phyloP scores from a whole-genome alignment of 1,284 basidiomycete species.

The Pseudozyma pruni region DNA sequence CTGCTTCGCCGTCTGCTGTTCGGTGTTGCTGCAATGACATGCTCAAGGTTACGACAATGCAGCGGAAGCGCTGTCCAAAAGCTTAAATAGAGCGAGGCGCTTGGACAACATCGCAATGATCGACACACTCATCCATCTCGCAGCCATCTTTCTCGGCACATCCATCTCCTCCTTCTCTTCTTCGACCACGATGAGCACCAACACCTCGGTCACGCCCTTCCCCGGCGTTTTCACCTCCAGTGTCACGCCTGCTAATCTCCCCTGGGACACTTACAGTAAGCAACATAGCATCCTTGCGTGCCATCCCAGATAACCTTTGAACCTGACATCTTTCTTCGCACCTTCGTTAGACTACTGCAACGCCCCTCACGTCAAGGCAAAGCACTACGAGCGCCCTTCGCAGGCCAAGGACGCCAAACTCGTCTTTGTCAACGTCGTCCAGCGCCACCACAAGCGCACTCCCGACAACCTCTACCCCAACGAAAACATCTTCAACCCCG shows the following conservation, averaged over 20 bases:
- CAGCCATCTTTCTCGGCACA: no score
- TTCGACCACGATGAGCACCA: constrained; percentile 13
- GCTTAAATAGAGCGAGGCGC: no score
- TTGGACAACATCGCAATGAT: no score
- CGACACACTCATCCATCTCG: background rate
- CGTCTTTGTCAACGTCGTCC: constrained; percentile 50
- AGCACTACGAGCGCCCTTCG: constrained; percentile 27
- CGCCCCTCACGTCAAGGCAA: constrained; percentile 38
- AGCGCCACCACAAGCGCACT: constrained; percentile 56
- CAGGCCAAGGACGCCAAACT: constrained; percentile 45
- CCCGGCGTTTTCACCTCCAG: constrained; percentile 31
- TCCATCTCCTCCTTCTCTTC: background rate
- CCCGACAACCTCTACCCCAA: constrained; percentile 72
- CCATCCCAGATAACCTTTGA: no score
- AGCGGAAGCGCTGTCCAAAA: no score
- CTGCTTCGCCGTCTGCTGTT: no score
- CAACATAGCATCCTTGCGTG: no score
- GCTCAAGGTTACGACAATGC: no score
- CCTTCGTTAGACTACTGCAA: constrained; percentile 53
- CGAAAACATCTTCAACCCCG: constrained; percentile 70
- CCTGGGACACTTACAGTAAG: constrained; percentile 49
- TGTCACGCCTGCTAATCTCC: constrained; percentile 21
- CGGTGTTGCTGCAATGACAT: background rate
- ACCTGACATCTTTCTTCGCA: background rate
- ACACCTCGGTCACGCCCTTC: constrained; percentile 16